Conservation (phyloP, 176 grass and related monocot species). For the Poa annua region DNA sequence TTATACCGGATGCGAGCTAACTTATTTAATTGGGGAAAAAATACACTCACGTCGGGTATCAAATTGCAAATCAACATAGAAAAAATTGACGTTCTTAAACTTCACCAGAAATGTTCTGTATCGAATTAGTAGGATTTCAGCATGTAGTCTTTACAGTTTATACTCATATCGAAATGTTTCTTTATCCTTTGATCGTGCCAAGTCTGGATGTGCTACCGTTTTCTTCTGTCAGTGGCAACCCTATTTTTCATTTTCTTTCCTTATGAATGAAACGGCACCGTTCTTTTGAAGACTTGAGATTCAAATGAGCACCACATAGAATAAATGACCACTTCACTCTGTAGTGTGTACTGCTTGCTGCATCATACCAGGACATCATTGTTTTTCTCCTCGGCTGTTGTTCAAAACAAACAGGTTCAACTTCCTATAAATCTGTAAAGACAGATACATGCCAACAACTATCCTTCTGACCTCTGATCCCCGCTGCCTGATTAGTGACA, state of each 20-base stretch:
- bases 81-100: neutral
- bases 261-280: neutral
- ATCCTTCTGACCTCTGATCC: neutral
- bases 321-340: neutral
- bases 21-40: neutral
- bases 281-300: too few species aligned
- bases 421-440: neutral
- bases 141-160: neutral
- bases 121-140: constrained; percentile 4
- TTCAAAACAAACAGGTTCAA: neutral
- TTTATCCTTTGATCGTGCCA: neutral
- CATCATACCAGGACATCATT: neutral
- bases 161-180: neutral
- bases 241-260: neutral
- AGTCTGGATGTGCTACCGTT: too few species aligned
- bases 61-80: neutral
- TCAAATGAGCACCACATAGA: too few species aligned
- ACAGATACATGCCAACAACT: neutral
- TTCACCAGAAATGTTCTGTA: neutral
- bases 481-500: neutral
- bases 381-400: neutral
- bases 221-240: neutral
- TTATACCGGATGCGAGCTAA: neutral
- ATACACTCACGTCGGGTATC: neutral
- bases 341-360: neutral